Conservation (phyloP, 2,329 filamentous ascomycete genomes). For the Metarhizium humberi region DNA sequence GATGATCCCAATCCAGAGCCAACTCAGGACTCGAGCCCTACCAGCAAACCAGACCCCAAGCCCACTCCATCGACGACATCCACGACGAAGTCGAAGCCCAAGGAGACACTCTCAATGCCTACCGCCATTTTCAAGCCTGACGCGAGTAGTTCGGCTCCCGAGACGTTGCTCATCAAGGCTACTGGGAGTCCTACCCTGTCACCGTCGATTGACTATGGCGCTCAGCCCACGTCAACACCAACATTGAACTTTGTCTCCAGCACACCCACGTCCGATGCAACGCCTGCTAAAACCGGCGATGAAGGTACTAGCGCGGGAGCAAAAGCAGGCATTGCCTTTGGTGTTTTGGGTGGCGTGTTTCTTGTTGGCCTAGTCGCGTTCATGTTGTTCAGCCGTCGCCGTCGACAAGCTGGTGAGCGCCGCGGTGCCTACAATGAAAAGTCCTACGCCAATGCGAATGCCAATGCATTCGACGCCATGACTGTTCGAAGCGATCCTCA, state of each 20-base stretch:
- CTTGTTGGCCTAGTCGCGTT: conserved; percentile 59
- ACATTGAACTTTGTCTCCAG: conserved; percentile 13
- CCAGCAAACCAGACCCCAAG: conserved; percentile 1
- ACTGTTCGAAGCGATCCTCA: conserved; percentile 23
- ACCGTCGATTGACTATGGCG: conserved; percentile 6
- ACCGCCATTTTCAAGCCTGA: conserved; percentile 18
- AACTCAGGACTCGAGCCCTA: not conserved
- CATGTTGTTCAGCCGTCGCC: conserved; percentile 60
- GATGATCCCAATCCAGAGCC: conserved; percentile 7
- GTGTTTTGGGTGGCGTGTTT: conserved; percentile 62
- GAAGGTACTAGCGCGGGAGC: conserved; percentile 25
- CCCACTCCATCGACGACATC: conserved; percentile 5
- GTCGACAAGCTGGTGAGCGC: conserved; percentile 50
- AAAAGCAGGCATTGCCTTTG: conserved; percentile 80
- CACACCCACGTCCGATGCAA: conserved; percentile 9
- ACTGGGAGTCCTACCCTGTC: conserved; percentile 13
- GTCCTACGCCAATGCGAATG: conserved; percentile 26
- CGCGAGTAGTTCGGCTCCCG: conserved; percentile 13
- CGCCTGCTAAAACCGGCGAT: not conserved
- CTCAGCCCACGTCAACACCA: conserved; percentile 7
- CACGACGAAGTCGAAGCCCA: not conserved
- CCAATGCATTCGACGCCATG: conserved; percentile 7
- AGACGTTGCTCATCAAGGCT: conserved; percentile 21
- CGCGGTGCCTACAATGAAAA: conserved; percentile 58
- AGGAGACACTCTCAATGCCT: conserved; percentile 12